Conservation (phyloP, 257 asterid genomes). For the Rehmannia glutinosa region DNA sequence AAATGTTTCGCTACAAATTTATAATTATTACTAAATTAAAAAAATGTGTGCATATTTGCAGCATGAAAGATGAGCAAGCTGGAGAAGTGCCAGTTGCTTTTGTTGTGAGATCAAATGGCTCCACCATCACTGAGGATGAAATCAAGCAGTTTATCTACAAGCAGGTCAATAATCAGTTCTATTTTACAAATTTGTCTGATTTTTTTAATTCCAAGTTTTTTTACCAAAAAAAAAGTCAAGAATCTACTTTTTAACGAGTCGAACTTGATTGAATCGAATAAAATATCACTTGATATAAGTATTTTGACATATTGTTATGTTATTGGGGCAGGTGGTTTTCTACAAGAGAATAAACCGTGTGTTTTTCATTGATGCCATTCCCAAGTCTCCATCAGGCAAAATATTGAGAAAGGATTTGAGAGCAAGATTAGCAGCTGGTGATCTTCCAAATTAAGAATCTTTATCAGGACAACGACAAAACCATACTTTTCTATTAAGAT, state of each 20-base stretch:
- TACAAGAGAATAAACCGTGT: conserved; percentile 66
- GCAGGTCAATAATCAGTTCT: not conserved
- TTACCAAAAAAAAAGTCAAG: no score
- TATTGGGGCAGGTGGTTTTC: conserved; percentile 46
- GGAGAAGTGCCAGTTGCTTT: conserved; percentile 97
- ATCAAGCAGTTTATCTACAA: conserved; percentile 68
- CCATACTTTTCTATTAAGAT: no score
- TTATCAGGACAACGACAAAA: no score
- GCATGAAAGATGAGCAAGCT: conserved; percentile 77
- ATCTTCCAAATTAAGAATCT: not conserved
- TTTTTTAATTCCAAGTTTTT: not conserved
- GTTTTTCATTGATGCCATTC: conserved; percentile 55
- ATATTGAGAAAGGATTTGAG: conserved; percentile 75
- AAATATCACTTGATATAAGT: no score
- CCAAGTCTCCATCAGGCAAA: conserved; percentile 75
- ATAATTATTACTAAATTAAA: not conserved
- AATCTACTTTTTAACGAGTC: no score
- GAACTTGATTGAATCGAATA: no score
- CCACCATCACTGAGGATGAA: conserved; percentile 58
- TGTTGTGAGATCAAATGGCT: conserved; percentile 60
- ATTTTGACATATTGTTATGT: no score
- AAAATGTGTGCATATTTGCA: conserved; percentile 15
- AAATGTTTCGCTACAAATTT: not conserved
- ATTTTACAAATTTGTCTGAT: not conserved
- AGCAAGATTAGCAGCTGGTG: conserved; percentile 53